phyloP scores from a whole-genome alignment of 1,284 basidiomycete species.

The Omphalotus olearius region DNA sequence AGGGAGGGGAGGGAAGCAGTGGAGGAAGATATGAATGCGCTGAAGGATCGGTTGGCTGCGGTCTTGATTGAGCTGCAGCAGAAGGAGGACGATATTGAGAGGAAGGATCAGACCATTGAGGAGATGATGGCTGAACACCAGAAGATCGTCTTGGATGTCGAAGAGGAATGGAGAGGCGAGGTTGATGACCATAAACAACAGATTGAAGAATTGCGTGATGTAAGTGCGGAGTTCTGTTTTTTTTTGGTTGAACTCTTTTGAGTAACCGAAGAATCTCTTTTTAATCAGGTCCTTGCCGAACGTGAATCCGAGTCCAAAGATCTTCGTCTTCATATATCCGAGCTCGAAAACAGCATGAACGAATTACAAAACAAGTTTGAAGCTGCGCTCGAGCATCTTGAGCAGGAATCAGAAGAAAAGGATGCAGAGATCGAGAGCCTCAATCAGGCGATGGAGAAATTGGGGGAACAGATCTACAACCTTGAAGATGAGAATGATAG shows the following conservation, averaged over 20 bases:
- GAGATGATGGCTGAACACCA: constrained; percentile 65
- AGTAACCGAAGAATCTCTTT: constrained; percentile 5
- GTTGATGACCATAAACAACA: constrained; percentile 67
- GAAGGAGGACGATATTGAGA: constrained; percentile 78
- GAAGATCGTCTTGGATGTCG: constrained; percentile 61
- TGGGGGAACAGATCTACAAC: constrained; percentile 55
- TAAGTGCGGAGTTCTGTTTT: constrained; percentile 29
- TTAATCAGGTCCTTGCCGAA: constrained; percentile 60
- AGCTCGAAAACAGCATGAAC: constrained; percentile 66
- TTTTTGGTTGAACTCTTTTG: not conserved
- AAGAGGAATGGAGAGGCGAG: constrained; percentile 76
- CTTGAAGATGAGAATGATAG: constrained; percentile 60
- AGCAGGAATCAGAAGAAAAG: constrained; percentile 66
- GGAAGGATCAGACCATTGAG: constrained; percentile 68
- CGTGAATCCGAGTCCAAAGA: constrained; percentile 72
- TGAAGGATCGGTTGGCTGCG: constrained; percentile 73
- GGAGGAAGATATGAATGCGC: constrained; percentile 68
- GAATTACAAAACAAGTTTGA: constrained; percentile 74
- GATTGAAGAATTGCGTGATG: constrained; percentile 74
- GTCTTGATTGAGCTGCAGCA: constrained; percentile 77
- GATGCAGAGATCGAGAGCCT: constrained; percentile 70
- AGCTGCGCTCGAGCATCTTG: constrained; percentile 65
- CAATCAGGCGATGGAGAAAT: constrained; percentile 69
- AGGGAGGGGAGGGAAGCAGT: constrained; percentile 67
- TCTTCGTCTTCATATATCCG: constrained; percentile 65